A percentile compares a stretch with the other conserved stretches of the same genome.
These are phyloP conservation scores for Bacidia gigantensis DNA, from an alignment of 495 filamentous ascomycete species.

Conservation along the genomic window DNA sequence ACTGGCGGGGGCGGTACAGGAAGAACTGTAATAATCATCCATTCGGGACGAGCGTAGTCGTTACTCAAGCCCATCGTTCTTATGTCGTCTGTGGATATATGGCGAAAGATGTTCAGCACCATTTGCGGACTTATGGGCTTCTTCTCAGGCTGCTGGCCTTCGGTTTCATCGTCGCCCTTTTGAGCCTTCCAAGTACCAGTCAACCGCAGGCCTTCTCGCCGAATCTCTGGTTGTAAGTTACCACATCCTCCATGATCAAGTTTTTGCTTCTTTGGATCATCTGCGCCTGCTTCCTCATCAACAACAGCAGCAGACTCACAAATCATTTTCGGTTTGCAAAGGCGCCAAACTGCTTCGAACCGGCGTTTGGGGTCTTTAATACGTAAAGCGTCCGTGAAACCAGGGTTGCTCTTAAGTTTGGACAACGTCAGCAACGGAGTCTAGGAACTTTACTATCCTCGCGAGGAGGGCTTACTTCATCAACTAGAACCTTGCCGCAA, in stretches of 20 bases:
- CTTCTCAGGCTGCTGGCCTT: slow-evolving; percentile 62
- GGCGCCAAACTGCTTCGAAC: slow-evolving; percentile 75
- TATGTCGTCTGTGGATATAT: slow-evolving; percentile 67
- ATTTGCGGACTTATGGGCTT: slow-evolving; percentile 68
- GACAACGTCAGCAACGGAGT: slow-evolving; percentile 48
- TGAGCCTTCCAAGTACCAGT: slow-evolving; percentile 65
- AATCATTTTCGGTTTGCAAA: slow-evolving; percentile 71
- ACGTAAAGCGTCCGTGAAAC: slow-evolving; percentile 65
- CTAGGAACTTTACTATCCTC: slow-evolving; percentile 36
- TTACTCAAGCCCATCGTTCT: slow-evolving; percentile 78
- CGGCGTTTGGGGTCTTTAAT: slow-evolving; percentile 83
- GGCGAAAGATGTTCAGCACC: slow-evolving; percentile 72
- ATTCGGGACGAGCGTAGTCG: slow-evolving; percentile 88
- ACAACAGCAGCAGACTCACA: slow-evolving; percentile 61
- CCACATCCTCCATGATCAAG: slow-evolving; percentile 82
- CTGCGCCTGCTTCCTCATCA: slow-evolving; percentile 45
- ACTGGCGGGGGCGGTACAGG: slow-evolving; percentile 93
- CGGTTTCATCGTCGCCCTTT: slow-evolving; percentile 56
- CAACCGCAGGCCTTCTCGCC: slow-evolving; percentile 70
- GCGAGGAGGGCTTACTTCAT: slow-evolving; percentile 75
- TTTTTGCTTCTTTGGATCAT: slow-evolving; percentile 34
- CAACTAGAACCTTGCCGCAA: slow-evolving; percentile 86
- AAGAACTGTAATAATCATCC: slow-evolving; percentile 94
- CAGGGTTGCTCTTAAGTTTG: slow-evolving; percentile 56
- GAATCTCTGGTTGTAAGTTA: slow-evolving; percentile 74